Base-by-base conservation (phyloP, 371 early-diverging fungal genomes). In the Fennellomyces sp. region DNA sequence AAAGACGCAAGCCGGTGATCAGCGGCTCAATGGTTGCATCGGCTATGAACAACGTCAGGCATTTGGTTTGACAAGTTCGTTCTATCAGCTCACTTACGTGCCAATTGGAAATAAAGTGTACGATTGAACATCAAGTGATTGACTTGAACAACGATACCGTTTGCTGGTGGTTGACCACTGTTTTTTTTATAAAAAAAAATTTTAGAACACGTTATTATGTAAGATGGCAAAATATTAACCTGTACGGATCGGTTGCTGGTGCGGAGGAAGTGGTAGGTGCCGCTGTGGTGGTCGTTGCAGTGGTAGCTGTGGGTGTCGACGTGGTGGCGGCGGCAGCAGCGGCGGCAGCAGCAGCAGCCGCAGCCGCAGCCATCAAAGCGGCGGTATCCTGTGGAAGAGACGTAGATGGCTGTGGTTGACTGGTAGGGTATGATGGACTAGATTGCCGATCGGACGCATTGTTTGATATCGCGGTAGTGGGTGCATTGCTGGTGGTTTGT, bases 1-100 rank as follows among this genome's bases (percentile, higher is more conserved):
- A 77, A 13, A 76, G 58, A 33, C 76, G 64, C 50, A 81, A 56
- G 64, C 81, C 78, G 28, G 72, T 71, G 29, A 81, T 58, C 54
- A 81, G 58, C 5, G 81, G 81, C n/a, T 81, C 81, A 58, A 81
- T 81, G 3, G 81, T 81, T 2, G 78, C 81, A 58, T 81, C 78
- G 26, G 71, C 81, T 80, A 61, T 4, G 11, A 28, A 50, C 13
- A 31, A 27, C 6, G 1, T 12, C 15, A 52, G 2, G 17, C n/a
- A n/a, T n/a, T n/a, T n/a, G n/a, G n/a, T n/a, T n/a, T n/a, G n/a
- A n/a, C n/a, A n/a, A n/a, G n/a, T n/a, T n/a, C n/a, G n/a, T n/a
- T n/a, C n/a, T n/a, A n/a, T n/a, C n/a, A n/a, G n/a, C 7, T 11
- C 2, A 68, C 69, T 70, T 70, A 76, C 80, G 64, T 48, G 81